Base-by-base conservation (phyloP, 192 early-diverging fungal species). In the Coemansia sp. region DNA sequence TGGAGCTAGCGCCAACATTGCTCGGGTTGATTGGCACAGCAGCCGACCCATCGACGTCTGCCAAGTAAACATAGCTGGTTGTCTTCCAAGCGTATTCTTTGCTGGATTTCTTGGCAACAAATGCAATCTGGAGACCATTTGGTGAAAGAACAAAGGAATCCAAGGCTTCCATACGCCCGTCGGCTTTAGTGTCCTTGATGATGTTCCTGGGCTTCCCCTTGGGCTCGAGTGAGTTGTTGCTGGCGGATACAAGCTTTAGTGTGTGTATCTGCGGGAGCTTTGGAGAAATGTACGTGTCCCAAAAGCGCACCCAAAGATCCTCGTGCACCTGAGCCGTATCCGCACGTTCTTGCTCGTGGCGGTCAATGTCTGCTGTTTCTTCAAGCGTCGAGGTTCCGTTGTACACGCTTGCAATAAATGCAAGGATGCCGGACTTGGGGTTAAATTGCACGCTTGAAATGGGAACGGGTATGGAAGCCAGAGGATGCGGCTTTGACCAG, bases 261-360 rank as follows among this genome's bases (percentile, higher is more conserved):
- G 81, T 62, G 75, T 91, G 87, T 60, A 90, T 85, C 63, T 89
- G 87, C 38, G 87, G 82, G 63, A 85, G 77, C 77, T 89, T 89
- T 24, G 87, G 80, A 38, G 85, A 69, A 2, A 81, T 72, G 62
- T 85, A 91, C 6, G 80, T 73, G 64, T 94, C 93, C 92, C 93
- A 94, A 68, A 93, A 92, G 33, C 93, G 86, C 45, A 94, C 88
- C 88, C 90, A 92, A 66, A 94, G 78, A 26, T 88, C 72, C 26
- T 93, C 89, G 77, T 83, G 91, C 12, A 75, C 85, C 16, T 85
- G 62, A 34, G 84, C 92, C 10, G 89, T 85, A 35, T 91, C 89
- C 33, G 80, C 84, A 20, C 83, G 74, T 61, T 75, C 73, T 26
- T 67, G 62, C 12, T 79, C 74, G 26, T 86, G 39, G 45, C 69